phyloP scores from a whole-genome alignment of 805 yeast species.

The Lachancea fermentati region DNA sequence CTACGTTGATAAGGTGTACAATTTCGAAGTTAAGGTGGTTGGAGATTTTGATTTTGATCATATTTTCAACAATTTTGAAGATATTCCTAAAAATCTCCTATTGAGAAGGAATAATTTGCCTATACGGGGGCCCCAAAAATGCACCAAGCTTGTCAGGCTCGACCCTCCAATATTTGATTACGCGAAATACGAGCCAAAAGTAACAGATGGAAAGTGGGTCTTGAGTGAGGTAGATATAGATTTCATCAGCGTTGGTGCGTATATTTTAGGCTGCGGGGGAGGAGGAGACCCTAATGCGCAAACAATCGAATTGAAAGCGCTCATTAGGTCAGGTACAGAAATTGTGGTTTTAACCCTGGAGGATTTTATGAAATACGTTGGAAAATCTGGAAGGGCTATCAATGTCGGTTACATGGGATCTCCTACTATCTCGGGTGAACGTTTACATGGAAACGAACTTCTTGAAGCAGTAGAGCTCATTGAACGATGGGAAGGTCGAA shows the following conservation, averaged over 20 bases:
- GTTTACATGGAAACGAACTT: constrained; percentile 37
- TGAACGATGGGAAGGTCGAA: constrained; percentile 25
- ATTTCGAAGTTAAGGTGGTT: constrained; percentile 36
- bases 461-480: constrained; percentile 29
- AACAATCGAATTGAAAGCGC: constrained; percentile 33
- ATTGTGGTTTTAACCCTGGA: constrained; percentile 34
- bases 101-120: too few relatives aligned
- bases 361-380: constrained; percentile 23
- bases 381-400: constrained; percentile 23
- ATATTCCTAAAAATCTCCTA: too few relatives aligned
- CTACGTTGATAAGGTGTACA: constrained; percentile 31
- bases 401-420: constrained; percentile 41
- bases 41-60: constrained; percentile 41
- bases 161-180: constrained; percentile 21
- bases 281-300: constrained; percentile 45
- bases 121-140: too few relatives aligned
- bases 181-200: constrained; percentile 29
- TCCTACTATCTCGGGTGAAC: constrained; percentile 43
- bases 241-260: constrained; percentile 39
- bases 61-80: constrained; percentile 11
- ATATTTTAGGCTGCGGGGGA: constrained; percentile 47
- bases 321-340: constrained; percentile 32
- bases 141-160: constrained; percentile 9
- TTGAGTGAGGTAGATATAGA: constrained; percentile 38
- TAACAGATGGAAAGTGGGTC: constrained; percentile 34